A percentile compares a stretch with the other conserved stretches of the same genome.
phyloP scores from a whole-genome alignment of 768 basidiomycete species.

The Amanita subjunquillea region DNA sequence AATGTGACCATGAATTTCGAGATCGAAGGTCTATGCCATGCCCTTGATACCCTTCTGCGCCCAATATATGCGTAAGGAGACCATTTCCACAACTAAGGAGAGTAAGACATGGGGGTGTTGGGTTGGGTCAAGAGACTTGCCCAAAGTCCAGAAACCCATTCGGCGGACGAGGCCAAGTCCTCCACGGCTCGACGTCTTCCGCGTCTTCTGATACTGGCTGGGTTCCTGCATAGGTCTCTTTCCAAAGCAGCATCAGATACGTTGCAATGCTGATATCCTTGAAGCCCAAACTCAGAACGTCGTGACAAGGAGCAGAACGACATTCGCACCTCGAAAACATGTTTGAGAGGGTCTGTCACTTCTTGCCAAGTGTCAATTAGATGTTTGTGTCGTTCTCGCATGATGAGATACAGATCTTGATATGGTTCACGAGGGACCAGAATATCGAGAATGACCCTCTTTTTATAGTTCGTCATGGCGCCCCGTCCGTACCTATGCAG shows the following conservation, averaged over 20 bases:
- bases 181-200: slow-evolving; percentile 40
- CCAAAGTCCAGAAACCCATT: slow-evolving; percentile 89
- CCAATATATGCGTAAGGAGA: slow-evolving; percentile 80
- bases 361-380: slow-evolving; percentile 71
- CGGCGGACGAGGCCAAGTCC: slow-evolving; percentile 65
- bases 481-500: slow-evolving; percentile 89
- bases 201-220: background rate
- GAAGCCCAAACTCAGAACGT: background rate
- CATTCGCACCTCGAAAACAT: slow-evolving; percentile 70
- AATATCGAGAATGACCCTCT: slow-evolving; percentile 77
- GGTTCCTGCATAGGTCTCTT: slow-evolving; percentile 41
- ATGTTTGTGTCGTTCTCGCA: slow-evolving; percentile 79
- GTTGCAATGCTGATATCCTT: slow-evolving; percentile 94
- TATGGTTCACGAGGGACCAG: slow-evolving; percentile 68
- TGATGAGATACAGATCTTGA: slow-evolving; percentile 82
- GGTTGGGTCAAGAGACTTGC: slow-evolving; percentile 18
- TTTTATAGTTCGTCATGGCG: slow-evolving; percentile 69
- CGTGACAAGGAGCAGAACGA: background rate
- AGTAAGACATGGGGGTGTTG: background rate
- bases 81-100: slow-evolving; percentile 78
- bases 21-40: slow-evolving; percentile 80
- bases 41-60: slow-evolving; percentile 76
- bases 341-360: slow-evolving; percentile 78
- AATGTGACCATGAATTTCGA: slow-evolving; percentile 76
- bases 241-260: slow-evolving; percentile 89